Base-by-base conservation (phyloP, 169 alveolate species). In the Theileria equi region DNA sequence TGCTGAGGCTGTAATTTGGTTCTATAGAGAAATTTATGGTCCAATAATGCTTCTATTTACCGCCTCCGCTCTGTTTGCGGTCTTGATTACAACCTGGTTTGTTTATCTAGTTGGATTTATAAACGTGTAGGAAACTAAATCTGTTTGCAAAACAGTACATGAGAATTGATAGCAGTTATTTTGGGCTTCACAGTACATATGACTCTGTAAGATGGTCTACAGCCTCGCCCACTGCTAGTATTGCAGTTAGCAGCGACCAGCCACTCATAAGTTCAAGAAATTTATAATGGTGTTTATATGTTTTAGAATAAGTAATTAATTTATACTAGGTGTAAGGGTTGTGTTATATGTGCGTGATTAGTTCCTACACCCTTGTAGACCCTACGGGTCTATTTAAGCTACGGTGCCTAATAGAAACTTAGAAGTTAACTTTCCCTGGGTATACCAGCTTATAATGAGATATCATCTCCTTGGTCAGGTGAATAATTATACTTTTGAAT, bases 201-300 rank as follows among this genome's bases (percentile, higher is more conserved):
- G 79, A 67, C 40, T 67, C 79, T 35, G 32, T 35, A 25, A 26
- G 79, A 25, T 67, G 79, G 79, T 67, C 79, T 21, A 67, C 69
- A 4, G 79, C 71, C 6, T 55, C 79, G 5, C 79, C 79, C 11
- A 23, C 69, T 13, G 67, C 62, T n/a, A 55, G 70, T 32, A 25
- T 52, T 21, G 53, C 49, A 17, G 1, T 60, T 19, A 67, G 59
- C 48, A 67, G 70, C 21, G 65, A 40, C n/a, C 67, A 62, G 16
- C 69, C 55, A 8, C 48, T 67, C n/a, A n/a, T n/a, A n/a, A n/a
- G n/a, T n/a, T n/a, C n/a, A n/a, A n/a, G n/a, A n/a, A n/a, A 5
- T 10, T 63, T 11, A 8, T 21, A 25, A n/a, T 64, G 38, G n/a
- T 48, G 19, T 28, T 23, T 28, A 63, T 63, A 36, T 63, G 21